Evolutionary conservation across 768 basidiomycete genomes (phyloP).

Genomic region (Fomitopsis pulvina): DNA sequence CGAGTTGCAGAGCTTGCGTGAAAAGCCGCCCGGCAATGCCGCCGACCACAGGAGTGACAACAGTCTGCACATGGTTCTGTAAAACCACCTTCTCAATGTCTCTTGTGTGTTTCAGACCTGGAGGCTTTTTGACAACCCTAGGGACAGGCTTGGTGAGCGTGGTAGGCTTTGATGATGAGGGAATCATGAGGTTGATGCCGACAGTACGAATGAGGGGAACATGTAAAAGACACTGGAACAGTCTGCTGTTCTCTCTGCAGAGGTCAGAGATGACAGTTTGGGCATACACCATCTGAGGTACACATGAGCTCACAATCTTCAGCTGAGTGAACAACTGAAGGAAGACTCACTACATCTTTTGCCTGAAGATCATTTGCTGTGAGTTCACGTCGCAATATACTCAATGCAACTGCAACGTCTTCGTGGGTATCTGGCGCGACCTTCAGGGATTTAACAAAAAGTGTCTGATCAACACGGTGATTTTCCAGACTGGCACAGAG

Average conservation of each 20-base stretch:
- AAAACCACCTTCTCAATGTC: slow-evolving; percentile 27
- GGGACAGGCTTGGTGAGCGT: background rate
- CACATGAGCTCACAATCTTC: background rate
- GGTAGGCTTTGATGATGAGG: too few species aligned
- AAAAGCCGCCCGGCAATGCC: slow-evolving; percentile 8
- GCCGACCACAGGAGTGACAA: slow-evolving; percentile 14
- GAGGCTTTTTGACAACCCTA: background rate
- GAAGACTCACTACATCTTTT: slow-evolving; percentile 40
- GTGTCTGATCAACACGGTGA: background rate
- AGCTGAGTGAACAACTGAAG: background rate
- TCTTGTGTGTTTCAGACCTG: background rate
- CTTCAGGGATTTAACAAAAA: background rate
- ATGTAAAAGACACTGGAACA: slow-evolving; percentile 16
- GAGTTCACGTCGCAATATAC: slow-evolving; percentile 25
- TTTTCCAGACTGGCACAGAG: slow-evolving; percentile 17
- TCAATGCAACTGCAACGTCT: background rate
- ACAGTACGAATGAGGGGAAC: slow-evolving; percentile 37
- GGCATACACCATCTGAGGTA: slow-evolving; percentile 46
- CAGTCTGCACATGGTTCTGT: slow-evolving; percentile 30
- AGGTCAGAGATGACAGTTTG: slow-evolving; percentile 33
- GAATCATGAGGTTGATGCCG: too few species aligned
- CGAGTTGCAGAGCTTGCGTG: slow-evolving; percentile 1
- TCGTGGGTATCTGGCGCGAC: background rate
- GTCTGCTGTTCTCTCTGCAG: slow-evolving; percentile 24
- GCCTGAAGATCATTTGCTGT: slow-evolving; percentile 35